Percentiles rank a stretch among this genome's conserved stretches.
These are phyloP conservation scores for Fusarium kyushuense DNA, from an alignment of 2,329 filamentous ascomycete genomes.

Conservation along the genomic window DNA sequence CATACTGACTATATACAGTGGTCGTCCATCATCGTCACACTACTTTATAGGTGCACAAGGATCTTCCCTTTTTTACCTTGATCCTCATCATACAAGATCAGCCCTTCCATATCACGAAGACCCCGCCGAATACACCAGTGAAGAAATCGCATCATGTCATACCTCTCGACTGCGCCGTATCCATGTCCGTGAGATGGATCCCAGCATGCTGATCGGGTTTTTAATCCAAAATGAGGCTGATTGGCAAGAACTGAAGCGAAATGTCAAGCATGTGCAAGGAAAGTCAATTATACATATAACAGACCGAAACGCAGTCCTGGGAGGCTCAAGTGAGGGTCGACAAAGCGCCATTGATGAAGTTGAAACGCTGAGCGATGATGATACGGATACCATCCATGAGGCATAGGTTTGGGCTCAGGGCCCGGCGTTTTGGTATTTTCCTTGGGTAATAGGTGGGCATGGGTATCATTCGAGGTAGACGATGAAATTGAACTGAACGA, in stretches of 20 bases:
- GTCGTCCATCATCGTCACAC: slow-evolving; percentile 87
- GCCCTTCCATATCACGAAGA: slow-evolving; percentile 73
- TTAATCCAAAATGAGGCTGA: slow-evolving; percentile 85
- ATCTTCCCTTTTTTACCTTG: slow-evolving; percentile 89
- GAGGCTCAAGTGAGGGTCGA: slow-evolving; percentile 68
- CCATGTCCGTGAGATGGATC: slow-evolving; percentile 93
- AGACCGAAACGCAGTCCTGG: slow-evolving; percentile 71
- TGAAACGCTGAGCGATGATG: slow-evolving; percentile 84
- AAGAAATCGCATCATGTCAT: slow-evolving; percentile 87
- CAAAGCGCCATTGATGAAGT: slow-evolving; percentile 88
- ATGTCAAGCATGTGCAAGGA: slow-evolving; percentile 79
- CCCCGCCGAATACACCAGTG: slow-evolving; percentile 69
- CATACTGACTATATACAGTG: slow-evolving; percentile 64
- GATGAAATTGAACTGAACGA: slow-evolving; percentile 35
- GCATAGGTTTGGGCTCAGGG: slow-evolving; percentile 32
- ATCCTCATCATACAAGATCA: slow-evolving; percentile 88
- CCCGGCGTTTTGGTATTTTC: slow-evolving; percentile 33
- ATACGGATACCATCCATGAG: slow-evolving; percentile 60
- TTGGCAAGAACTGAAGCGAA: slow-evolving; percentile 83
- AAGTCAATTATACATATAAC: slow-evolving; percentile 90
- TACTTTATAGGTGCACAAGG: slow-evolving; percentile 74
- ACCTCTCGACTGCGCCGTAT: slow-evolving; percentile 85
- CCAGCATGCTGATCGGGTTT: slow-evolving; percentile 97
- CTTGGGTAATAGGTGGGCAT: slow-evolving; percentile 13
- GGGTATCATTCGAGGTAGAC: slow-evolving; percentile 44